Conservation (phyloP, 805 yeast species). For the Barnettozyma pratensis region DNA sequence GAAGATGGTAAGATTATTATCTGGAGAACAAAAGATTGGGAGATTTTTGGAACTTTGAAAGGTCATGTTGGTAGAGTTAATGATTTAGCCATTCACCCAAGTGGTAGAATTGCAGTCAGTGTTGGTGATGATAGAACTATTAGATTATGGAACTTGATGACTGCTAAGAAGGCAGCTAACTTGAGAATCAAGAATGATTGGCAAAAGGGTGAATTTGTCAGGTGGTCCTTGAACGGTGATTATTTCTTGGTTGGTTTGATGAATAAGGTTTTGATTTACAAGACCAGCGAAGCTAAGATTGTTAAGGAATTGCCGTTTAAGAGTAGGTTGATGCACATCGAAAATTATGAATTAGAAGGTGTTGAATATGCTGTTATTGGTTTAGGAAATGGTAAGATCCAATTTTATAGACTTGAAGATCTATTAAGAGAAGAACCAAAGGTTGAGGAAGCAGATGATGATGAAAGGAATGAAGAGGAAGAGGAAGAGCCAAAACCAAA, state of each 20-base stretch:
- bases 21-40: conserved; percentile 99
- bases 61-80: conserved; percentile 84
- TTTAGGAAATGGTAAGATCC: conserved; percentile 64
- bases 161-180: conserved; percentile 86
- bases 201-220: conserved; percentile 58
- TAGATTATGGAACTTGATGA: conserved; percentile 94
- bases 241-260: conserved; percentile 72
- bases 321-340: conserved; percentile 64
- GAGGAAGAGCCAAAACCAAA: background rate
- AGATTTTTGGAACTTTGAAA: conserved; percentile 76
- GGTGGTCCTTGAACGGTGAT: conserved; percentile 67
- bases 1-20: conserved; percentile 86
- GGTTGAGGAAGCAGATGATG: conserved; percentile 22
- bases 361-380: conserved; percentile 62
- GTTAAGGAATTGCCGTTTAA: conserved; percentile 46
- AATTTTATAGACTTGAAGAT: conserved; percentile 43
- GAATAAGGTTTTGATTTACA: conserved; percentile 59
- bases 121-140: conserved; percentile 83
- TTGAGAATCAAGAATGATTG: conserved; percentile 68
- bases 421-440: conserved; percentile 20
- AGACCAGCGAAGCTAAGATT: conserved; percentile 57
- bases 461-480: background rate
- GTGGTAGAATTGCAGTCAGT: conserved; percentile 85
- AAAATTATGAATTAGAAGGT: conserved; percentile 40
- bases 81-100: conserved; percentile 84